Percentiles rank a stretch among this genome's conserved stretches.
Conservation (phyloP, 192 early-diverging fungal genomes). For the Backusella mclennaniae region DNA sequence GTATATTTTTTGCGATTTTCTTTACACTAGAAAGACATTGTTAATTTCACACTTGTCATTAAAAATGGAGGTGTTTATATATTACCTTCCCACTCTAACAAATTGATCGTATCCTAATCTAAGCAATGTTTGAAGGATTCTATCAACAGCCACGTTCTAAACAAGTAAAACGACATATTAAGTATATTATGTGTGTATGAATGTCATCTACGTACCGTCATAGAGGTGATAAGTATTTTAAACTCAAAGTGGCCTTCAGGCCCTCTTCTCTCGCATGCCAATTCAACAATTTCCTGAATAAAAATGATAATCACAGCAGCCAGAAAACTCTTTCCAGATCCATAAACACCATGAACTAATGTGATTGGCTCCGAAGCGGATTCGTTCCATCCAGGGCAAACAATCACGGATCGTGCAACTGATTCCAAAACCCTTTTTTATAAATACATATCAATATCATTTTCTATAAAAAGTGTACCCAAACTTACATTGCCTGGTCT, state of each 20-base stretch:
- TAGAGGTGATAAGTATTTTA: conserved; percentile 61
- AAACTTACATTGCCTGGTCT: conserved; percentile 41
- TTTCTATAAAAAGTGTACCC: background rate
- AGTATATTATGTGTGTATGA: background rate
- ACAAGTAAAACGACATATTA: background rate
- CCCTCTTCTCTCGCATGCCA: conserved; percentile 21
- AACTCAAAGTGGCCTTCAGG: conserved; percentile 38
- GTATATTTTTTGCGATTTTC: conserved; percentile 61
- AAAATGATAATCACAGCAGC: conserved; percentile 62
- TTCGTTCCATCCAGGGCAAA: conserved; percentile 37
- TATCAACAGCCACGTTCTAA: conserved; percentile 75
- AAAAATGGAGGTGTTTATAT: too few species aligned
- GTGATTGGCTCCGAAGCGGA: conserved; percentile 34
- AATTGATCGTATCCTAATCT: conserved; percentile 65
- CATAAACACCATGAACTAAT: conserved; percentile 59
- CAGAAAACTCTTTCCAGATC: conserved; percentile 75
- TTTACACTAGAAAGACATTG: conserved; percentile 45
- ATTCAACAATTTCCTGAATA: conserved; percentile 50
- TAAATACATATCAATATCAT: background rate
- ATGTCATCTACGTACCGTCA: conserved; percentile 49
- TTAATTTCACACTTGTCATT: too few species aligned
- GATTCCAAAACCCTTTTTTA: conserved; percentile 33
- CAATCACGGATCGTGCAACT: conserved; percentile 40
- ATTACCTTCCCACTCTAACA: conserved; percentile 58
- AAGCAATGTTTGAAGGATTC: conserved; percentile 62